Evolutionary conservation across 441 rosid species (phyloP), one percentile per base, ranked within the genome.

Genomic region (Pelargonium exstipulatum): DNA sequence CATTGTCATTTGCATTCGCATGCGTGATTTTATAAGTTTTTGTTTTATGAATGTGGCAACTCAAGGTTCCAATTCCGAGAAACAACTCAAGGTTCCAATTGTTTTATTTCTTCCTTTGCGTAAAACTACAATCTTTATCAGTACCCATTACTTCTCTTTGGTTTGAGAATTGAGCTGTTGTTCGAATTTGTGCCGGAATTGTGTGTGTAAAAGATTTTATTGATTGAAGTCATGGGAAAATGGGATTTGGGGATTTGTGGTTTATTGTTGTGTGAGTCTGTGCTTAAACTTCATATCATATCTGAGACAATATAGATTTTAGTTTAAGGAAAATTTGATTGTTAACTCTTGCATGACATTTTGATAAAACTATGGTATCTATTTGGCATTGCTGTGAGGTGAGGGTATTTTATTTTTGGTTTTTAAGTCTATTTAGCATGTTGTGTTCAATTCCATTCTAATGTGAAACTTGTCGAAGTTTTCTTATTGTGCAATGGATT

Each of bases 31-130:
- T 32, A n/a, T n/a, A n/a, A 0, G 5, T 32, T 32, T 5, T 6
- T 5, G 37, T 32, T 32, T 32, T 32, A 32, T 32, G 37, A 32
- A 32, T 32, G 37, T 32, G 37, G 37, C 37, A 5, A 6, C 4
- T 32, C 5, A n/a, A n/a, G n/a, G n/a, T n/a, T 55, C 84, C 77
- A 78, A 62, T 71, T 71, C 65, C 17, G 87, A 79, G 8, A 16
- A 79, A 0, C 7, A 35, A 35, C 40, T 35, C 40, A 35, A 35
- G 40, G 40, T 35, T 35, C 40, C 40, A 35, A 35, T 35, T 35
- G 22, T 24, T 35, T 35, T 35, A n/a, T 68, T 5, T 26, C 13
- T 17, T 40, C 10, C 66, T 49, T 43, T 66, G 18, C 2, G 13
- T 22, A 74, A 69, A 9, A 3, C 55, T 68, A 43, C 9, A 37